Evolutionary conservation across 2,329 filamentous ascomycete genomes (phyloP).

Genomic region (Xylariaceae sp.): DNA sequence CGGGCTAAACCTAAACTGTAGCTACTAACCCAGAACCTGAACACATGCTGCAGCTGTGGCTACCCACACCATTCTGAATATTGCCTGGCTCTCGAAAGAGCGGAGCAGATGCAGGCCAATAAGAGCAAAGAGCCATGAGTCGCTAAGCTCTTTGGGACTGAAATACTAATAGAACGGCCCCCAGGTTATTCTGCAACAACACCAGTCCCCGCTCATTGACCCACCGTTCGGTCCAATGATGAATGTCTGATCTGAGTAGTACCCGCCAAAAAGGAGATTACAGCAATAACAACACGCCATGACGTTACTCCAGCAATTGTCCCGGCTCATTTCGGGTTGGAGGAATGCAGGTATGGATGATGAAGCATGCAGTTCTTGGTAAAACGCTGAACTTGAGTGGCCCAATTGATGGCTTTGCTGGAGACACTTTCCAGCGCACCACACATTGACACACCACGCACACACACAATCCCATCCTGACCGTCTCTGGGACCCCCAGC

Average conservation of each 20-base stretch:
- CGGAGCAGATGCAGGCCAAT: constrained; percentile 10
- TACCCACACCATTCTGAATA: constrained; percentile 9
- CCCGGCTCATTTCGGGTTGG: constrained; percentile 14
- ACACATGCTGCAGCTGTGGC: constrained; percentile 4
- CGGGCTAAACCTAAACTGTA: constrained; percentile 18
- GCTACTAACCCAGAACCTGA: constrained; percentile 9
- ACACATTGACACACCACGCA: constrained; percentile 11
- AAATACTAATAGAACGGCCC: background rate
- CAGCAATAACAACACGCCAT: constrained; percentile 7
- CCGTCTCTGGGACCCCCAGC: constrained; percentile 19
- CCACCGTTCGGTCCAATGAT: background rate
- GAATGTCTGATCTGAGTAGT: background rate
- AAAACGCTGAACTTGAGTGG: constrained; percentile 12
- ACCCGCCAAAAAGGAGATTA: background rate
- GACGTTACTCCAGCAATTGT: background rate
- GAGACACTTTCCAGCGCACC: constrained; percentile 10
- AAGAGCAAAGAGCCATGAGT: constrained; percentile 6
- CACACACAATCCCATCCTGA: constrained; percentile 15
- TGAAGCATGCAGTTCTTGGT: constrained; percentile 14
- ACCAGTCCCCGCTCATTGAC: background rate
- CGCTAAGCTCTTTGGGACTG: constrained; percentile 9
- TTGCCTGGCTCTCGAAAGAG: constrained; percentile 2
- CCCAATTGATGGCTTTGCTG: constrained; percentile 10
- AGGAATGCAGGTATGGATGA: constrained; percentile 2
- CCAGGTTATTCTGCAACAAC: background rate